Percentiles rank a stretch among this genome's conserved stretches.
phyloP scores from a whole-genome alignment of 2,329 filamentous ascomycete species.

The Atkinsonella hypoxylon region DNA sequence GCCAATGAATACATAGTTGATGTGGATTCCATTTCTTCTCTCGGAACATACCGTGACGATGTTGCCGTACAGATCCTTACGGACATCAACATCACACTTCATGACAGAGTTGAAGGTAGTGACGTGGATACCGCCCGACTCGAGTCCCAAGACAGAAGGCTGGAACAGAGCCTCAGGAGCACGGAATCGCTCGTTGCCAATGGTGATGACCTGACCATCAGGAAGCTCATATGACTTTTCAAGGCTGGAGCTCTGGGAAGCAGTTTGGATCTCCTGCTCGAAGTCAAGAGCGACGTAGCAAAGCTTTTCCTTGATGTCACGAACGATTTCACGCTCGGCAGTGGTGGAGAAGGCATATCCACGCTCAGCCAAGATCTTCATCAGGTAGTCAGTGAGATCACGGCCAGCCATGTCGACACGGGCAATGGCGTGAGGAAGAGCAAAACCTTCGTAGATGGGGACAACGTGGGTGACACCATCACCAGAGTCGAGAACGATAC shows the following conservation, averaged over 20 bases:
- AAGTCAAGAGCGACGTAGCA: conserved; percentile 99
- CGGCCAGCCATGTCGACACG: conserved; percentile 99
- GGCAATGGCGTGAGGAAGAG: conserved; percentile 97
- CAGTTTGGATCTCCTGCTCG: conserved; percentile 99
- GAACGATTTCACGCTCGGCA: conserved; percentile 99
- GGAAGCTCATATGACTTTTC: conserved; percentile 99
- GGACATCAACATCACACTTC: conserved; percentile 99
- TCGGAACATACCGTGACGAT: conserved; percentile 85
- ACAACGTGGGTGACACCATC: conserved; percentile 99
- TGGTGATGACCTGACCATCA: conserved; percentile 98
- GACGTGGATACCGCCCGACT: conserved; percentile 97
- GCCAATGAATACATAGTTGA: not conserved
- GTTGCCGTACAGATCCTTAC: conserved; percentile 99
- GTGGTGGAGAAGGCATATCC: conserved; percentile 99
- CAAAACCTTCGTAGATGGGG: conserved; percentile 99
- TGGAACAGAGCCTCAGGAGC: conserved; percentile 99
- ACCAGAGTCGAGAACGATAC: conserved; percentile 99
- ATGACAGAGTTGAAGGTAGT: conserved; percentile 99
- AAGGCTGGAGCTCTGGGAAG: conserved; percentile 93
- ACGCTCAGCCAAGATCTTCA: conserved; percentile 99
- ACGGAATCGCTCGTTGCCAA: conserved; percentile 99
- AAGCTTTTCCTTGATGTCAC: conserved; percentile 99
- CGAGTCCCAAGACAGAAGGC: conserved; percentile 94
- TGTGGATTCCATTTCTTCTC: not conserved
- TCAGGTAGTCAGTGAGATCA: conserved; percentile 99